Evolutionary conservation across 78 protist genomes (phyloP).

Genomic region (Dictyostelium firmibasis): DNA sequence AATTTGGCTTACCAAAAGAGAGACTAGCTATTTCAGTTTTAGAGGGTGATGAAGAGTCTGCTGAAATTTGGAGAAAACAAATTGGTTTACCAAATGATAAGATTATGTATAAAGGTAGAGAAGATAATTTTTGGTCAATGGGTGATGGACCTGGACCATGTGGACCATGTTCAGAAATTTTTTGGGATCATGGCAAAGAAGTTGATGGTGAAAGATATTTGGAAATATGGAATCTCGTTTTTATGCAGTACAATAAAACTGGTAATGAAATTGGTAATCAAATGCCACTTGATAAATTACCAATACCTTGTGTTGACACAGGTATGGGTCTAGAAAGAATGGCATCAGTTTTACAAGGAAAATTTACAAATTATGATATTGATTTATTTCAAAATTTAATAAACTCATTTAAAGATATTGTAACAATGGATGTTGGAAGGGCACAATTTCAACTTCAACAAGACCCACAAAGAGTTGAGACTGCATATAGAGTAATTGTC

Average conservation of each 20-base stretch:
- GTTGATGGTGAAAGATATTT: constrained; percentile 80
- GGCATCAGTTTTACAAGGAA: constrained; percentile 82
- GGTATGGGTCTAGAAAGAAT: constrained; percentile 94
- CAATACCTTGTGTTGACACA: constrained; percentile 84
- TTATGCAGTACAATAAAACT: constrained; percentile 76
- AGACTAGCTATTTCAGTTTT: constrained; percentile 66
- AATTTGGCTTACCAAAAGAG: constrained; percentile 45
- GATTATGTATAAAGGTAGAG: constrained; percentile 48
- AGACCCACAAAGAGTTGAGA: constrained; percentile 80
- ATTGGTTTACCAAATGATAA: constrained; percentile 58
- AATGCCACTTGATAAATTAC: neutral
- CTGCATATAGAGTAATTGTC: constrained; percentile 64
- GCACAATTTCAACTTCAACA: constrained; percentile 39
- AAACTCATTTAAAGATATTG: constrained; percentile 61
- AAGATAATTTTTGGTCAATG: constrained; percentile 88
- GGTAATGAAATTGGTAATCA: neutral
- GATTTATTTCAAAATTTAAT: constrained; percentile 81
- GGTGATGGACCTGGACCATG: constrained; percentile 90
- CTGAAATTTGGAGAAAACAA: constrained; percentile 53
- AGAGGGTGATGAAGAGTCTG: constrained; percentile 79
- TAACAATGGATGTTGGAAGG: neutral
- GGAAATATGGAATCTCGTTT: constrained; percentile 91
- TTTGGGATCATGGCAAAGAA: constrained; percentile 65
- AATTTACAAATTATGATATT: constrained; percentile 57
- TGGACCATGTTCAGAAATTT: constrained; percentile 91